A percentile compares a stretch with the other conserved stretches of the same genome.
phyloP scores from a whole-genome alignment of 2,329 filamentous ascomycete species.

The Cladorrhinum sp. region DNA sequence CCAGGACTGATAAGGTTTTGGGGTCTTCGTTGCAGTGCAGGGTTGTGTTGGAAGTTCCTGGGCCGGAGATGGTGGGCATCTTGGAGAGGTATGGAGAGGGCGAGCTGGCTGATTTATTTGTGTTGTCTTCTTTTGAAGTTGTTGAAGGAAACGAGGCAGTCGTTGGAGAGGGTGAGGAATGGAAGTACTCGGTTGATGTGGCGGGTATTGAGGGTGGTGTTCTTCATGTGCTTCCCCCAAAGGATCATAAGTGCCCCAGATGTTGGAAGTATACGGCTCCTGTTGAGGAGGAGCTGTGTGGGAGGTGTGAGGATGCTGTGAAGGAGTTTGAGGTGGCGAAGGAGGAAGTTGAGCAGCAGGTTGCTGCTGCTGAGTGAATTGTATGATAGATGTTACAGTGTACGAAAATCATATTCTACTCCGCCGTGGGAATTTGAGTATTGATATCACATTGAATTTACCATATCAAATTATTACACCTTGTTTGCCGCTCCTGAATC shows the following conservation, averaged over 20 bases:
- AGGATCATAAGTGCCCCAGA: constrained; percentile 69
- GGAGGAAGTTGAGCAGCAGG: constrained; percentile 10
- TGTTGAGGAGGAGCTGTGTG: constrained; percentile 65
- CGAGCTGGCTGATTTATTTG: constrained; percentile 64
- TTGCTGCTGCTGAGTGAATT: no score
- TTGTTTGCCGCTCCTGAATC: no score
- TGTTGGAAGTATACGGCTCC: constrained; percentile 87
- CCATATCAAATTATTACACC: no score
- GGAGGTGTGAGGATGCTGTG: constrained; percentile 68
- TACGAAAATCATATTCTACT: no score
- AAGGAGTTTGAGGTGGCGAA: constrained; percentile 6
- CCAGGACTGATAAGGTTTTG: constrained; percentile 66
- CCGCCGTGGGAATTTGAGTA: no score
- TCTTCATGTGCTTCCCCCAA: constrained; percentile 46
- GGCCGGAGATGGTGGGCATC: constrained; percentile 33
- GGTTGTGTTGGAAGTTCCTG: constrained; percentile 55
- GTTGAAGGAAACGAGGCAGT: constrained; percentile 26
- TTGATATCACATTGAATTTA: no score
- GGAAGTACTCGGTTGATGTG: constrained; percentile 44
- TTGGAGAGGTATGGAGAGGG: constrained; percentile 41
- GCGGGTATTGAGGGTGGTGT: constrained; percentile 45
- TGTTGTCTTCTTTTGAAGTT: constrained; percentile 63
- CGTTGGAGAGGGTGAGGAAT: constrained; percentile 31
- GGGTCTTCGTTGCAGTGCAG: constrained; percentile 79
- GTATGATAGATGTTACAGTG: no score